Percentiles rank a stretch among this genome's conserved stretches.
These are phyloP conservation scores for Hansenula lynferdii DNA, from an alignment of 1,139 yeast genomes.

Conservation along the genomic window DNA sequence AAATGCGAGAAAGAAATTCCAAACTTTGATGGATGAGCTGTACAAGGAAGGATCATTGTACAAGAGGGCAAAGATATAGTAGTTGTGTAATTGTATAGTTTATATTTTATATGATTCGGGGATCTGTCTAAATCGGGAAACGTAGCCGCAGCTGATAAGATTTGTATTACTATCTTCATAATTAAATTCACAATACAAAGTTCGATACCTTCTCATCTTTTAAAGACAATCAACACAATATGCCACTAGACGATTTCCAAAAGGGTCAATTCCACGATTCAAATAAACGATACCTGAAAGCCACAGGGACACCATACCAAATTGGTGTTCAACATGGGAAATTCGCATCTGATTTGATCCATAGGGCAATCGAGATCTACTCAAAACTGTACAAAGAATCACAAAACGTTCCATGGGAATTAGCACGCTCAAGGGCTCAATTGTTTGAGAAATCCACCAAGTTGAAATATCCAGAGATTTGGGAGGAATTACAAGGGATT, in stretches of 20 bases:
- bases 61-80: background rate
- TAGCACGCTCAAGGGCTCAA: conserved; percentile 11
- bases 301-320: conserved; percentile 12
- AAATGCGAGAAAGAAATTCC: conserved; percentile 40
- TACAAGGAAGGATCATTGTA: conserved; percentile 42
- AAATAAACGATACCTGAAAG: conserved; percentile 12
- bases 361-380: conserved; percentile 12
- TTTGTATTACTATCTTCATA: too few relatives aligned
- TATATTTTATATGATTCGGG: background rate
- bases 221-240: background rate
- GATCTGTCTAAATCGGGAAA: background rate
- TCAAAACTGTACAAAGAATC: conserved; percentile 13
- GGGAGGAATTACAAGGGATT: conserved; percentile 17
- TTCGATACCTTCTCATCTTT: too few relatives aligned
- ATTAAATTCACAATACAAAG: background rate
- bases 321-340: conserved; percentile 18
- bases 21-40: conserved; percentile 37
- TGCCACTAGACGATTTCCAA: background rate
- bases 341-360: conserved; percentile 13
- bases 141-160: too few relatives aligned
- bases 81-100: background rate
- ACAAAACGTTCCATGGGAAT: conserved; percentile 14
- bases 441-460: conserved; percentile 13
- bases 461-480: conserved; percentile 10
- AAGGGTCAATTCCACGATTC: conserved; percentile 15